Conservation (phyloP, 768 basidiomycete species). For the Boletus subcaerulescens region DNA sequence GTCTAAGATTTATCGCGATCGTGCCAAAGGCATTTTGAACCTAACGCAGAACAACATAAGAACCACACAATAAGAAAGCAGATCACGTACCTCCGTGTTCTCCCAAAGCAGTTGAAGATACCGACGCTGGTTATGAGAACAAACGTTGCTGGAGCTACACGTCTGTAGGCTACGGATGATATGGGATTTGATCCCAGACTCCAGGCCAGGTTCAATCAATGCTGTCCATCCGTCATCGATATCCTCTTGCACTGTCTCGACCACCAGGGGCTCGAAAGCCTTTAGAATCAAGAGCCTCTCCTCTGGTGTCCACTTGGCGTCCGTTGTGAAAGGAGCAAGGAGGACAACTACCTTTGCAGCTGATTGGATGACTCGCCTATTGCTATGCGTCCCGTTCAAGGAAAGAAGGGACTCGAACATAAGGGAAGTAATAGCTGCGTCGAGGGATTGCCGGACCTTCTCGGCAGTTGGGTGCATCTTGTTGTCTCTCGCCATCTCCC, state of each 20-base stretch:
- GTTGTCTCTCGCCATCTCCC: constrained; percentile 41
- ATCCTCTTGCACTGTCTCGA: constrained; percentile 34
- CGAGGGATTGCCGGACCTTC: constrained; percentile 61
- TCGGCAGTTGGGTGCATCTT: constrained; percentile 51
- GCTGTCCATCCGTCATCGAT: constrained; percentile 39
- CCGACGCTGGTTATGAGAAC: constrained; percentile 24
- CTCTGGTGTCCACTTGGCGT: constrained; percentile 48
- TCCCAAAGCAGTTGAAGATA: constrained; percentile 65
- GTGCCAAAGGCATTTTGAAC: constrained; percentile 47
- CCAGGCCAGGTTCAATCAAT: constrained; percentile 43
- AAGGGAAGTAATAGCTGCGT: constrained; percentile 63
- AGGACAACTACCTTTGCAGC: constrained; percentile 55
- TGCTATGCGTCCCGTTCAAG: constrained; percentile 61
- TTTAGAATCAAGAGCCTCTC: constrained; percentile 66
- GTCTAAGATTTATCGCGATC: constrained; percentile 36
- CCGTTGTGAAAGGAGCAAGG: constrained; percentile 39
- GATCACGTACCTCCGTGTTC: constrained; percentile 58
- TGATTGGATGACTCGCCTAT: constrained; percentile 58
- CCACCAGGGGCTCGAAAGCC: constrained; percentile 63
- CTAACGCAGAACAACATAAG: constrained; percentile 32
- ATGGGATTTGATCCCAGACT: constrained; percentile 64
- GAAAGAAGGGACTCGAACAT: constrained; percentile 65
- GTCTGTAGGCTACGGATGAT: constrained; percentile 39
- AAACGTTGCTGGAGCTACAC: constrained; percentile 5
- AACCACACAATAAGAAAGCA: not conserved